Evolutionary conservation across 75 land plant species (phyloP), one percentile per base, ranked within the genome.

Genomic region (Pseudotsuga menziesii): DNA sequence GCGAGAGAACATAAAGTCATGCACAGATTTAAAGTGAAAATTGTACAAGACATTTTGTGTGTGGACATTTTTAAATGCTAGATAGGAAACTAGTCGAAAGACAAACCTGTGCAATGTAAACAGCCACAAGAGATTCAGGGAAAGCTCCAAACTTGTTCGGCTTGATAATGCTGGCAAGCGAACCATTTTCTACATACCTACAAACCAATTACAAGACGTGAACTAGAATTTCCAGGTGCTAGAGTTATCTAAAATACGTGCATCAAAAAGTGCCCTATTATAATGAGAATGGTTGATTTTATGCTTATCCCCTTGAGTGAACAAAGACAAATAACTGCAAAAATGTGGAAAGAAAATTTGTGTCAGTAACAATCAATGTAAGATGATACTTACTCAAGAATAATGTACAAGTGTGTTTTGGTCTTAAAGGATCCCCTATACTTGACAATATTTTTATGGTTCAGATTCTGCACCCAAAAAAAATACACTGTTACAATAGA

Each of bases 61-160:
- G 8, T 27, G n/a, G 76, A 39, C 15, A 11, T 5, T 13, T 5
- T 55, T 48, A 55, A 52, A 52, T 26, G 15, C 11, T 73, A 56
- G 35, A 14, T 52, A 73, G 26, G 35, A 26, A 3, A 14, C 25
- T 73, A 41, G 0, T 35, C 16, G 9, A 48, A 55, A 20, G 41
- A 5, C 79, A 59, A 48, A 93, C 99, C 99, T 96, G 99, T 70
- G 95, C 72, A 79, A 96, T 96, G 73, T 96, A 96, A 56, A 87
- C 87, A 70, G 95, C 99, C 35, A 94, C 99, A 76, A 96, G 69
- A 0, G 91, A 87, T 78, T 96, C 99, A 61, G 99, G 99, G 76
- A 96, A 92, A 39, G 99, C 98, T 36, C 99, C 99, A 86, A 96
- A 96, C 81, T 96, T 96, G 75, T 88, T 94, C 48, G 99, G 99